Base-by-base conservation (phyloP, 805 yeast species). In the Candida quercuum region DNA sequence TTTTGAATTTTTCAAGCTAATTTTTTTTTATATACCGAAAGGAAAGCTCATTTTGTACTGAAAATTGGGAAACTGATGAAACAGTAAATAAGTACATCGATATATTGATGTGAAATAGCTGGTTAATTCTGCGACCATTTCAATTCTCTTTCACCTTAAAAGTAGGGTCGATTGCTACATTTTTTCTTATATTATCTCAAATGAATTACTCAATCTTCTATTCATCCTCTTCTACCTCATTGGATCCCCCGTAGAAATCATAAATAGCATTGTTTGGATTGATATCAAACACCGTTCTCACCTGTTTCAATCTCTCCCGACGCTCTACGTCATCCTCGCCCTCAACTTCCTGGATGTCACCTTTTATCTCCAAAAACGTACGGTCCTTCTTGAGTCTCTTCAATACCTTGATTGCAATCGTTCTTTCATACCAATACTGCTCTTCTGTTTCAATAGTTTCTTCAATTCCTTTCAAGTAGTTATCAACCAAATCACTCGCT, bases 181-280 rank as follows among this genome's bases (percentile, higher is more conserved):
- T n/a, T n/a, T n/a, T n/a, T n/a, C n/a, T n/a, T n/a, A n/a, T n/a
- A n/a, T n/a, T n/a, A n/a, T n/a, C n/a, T n/a, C n/a, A n/a, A n/a
- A n/a, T n/a, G n/a, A n/a, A n/a, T n/a, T n/a, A n/a, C n/a, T n/a
- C n/a, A n/a, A n/a, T n/a, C n/a, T n/a, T n/a, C n/a, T 19, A 6
- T 7, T 22, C 24, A 8, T 25, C 28, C 16, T 32, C 28, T 1
- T 45, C 36, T 8, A 35, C 43, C 4, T 33, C 42, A 3, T 30
- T 39, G 0, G 43, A 54, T 8, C 51, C 57, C 5, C 42, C 46
- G 36, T 48, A 53, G 42, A 51, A 57, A 48, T 85, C 94, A 47
- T 81, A 70, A 41, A 84, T 75, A 14, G 88, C 84, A 63, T 89
- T 83, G 59, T 86, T 86, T 39, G 96, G 96, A 65, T 86, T 95